Percentiles rank a stretch among this genome's conserved stretches.
Evolutionary conservation across 345 rosid genomes (phyloP).

Genomic region (Salix brachista): DNA sequence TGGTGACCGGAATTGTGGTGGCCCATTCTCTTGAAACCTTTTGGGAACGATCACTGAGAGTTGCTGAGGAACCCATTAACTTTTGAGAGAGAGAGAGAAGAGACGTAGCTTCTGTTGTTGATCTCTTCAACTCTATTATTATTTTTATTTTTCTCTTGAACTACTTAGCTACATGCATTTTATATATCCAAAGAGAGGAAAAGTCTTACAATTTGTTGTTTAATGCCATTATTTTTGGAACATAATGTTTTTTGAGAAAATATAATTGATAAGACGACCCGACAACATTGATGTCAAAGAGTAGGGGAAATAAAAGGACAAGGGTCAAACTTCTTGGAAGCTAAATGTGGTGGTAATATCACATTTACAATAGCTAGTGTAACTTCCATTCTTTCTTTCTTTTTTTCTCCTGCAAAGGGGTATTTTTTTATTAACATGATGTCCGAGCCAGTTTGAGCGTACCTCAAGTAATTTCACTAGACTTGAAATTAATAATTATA

Average conservation of each 20-base stretch:
- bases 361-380: no score
- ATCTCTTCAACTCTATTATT: neutral
- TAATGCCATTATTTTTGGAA: neutral
- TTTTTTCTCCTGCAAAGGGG: accelerated
- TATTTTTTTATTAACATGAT: no score
- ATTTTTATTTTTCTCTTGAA: neutral
- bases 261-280: neutral
- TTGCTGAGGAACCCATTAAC: slow-evolving; percentile 16
- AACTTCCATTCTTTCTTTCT: neutral
- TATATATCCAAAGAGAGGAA: neutral
- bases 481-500: accelerated
- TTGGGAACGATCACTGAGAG: slow-evolving; percentile 12
- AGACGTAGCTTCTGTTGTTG: neutral
- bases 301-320: neutral
- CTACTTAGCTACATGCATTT: neutral
- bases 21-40: slow-evolving; percentile 17
- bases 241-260: neutral
- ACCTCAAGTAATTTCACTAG: no score
- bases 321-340: neutral
- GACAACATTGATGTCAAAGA: neutral
- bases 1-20: slow-evolving; percentile 11
- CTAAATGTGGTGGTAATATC: no score
- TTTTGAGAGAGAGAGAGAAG: slow-evolving; percentile 4
- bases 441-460: no score
- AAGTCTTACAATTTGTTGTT: neutral